phyloP scores from a whole-genome alignment of 208 protist genomes.

The Phytomonas francai region DNA sequence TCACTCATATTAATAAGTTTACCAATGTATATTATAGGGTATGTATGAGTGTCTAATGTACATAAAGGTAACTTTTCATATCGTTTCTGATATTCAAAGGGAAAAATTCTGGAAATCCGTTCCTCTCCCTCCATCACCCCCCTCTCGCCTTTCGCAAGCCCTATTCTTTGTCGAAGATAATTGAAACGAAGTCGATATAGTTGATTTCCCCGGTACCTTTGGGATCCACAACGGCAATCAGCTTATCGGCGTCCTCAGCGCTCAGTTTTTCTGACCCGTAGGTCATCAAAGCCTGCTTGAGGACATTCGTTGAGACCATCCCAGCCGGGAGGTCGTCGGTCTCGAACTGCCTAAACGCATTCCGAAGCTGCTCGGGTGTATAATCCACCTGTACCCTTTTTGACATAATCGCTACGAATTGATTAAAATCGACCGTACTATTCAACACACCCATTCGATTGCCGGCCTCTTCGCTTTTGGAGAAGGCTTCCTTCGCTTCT shows the following conservation, averaged over 20 bases:
- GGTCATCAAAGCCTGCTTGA: slow-evolving; percentile 82
- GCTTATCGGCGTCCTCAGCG: slow-evolving; percentile 60
- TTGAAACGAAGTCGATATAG: slow-evolving; percentile 85
- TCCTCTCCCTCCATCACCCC: background rate
- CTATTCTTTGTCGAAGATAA: slow-evolving; percentile 40
- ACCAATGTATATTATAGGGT: background rate
- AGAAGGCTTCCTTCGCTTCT: background rate
- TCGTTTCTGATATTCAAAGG: background rate
- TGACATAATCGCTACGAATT: slow-evolving; percentile 87
- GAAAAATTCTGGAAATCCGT: background rate
- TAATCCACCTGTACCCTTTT: slow-evolving; percentile 79
- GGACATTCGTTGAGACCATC: slow-evolving; percentile 72
- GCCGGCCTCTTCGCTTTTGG: background rate
- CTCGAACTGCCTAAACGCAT: slow-evolving; percentile 89
- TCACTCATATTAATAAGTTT: background rate
- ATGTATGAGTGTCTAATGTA: too few relatives aligned
- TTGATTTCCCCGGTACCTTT: slow-evolving; percentile 78
- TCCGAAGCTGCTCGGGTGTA: slow-evolving; percentile 78
- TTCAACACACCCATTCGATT: background rate
- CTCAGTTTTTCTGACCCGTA: slow-evolving; percentile 86
- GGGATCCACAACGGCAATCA: slow-evolving; percentile 75
- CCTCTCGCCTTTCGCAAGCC: background rate
- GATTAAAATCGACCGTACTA: slow-evolving; percentile 65
- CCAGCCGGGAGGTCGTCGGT: slow-evolving; percentile 71
- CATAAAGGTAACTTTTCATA: background rate